Evolutionary conservation across 2,329 filamentous ascomycete species (phyloP).

Genomic region (Arthroderma sp.): DNA sequence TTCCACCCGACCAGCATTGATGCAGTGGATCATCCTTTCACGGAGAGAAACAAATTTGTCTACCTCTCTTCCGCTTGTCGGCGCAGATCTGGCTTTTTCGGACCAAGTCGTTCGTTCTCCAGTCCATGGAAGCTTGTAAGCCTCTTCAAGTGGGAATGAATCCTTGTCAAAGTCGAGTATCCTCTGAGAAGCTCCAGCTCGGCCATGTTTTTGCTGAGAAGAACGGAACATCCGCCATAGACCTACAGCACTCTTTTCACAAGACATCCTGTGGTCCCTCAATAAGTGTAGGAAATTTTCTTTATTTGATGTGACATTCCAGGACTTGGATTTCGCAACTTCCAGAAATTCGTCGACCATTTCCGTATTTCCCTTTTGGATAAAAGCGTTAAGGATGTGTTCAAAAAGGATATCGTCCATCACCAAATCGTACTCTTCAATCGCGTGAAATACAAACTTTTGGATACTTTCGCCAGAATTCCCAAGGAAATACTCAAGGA

Average conservation of each 20-base stretch:
- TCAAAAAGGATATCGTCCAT: conserved; percentile 30
- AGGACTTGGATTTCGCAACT: conserved; percentile 22
- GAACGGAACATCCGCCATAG: conserved; percentile 33
- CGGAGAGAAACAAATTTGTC: conserved; percentile 26
- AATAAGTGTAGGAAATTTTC: conserved; percentile 24
- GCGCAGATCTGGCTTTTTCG: conserved; percentile 21
- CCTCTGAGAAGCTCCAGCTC: conserved; percentile 24
- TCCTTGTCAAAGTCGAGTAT: conserved; percentile 27
- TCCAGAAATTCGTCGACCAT: conserved; percentile 24
- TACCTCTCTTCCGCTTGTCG: conserved; percentile 20
- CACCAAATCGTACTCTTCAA: conserved; percentile 27
- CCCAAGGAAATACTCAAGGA: conserved; percentile 31
- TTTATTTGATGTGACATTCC: conserved; percentile 25
- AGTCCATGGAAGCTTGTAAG: conserved; percentile 20
- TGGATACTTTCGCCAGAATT: conserved; percentile 25
- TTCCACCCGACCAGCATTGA: conserved; percentile 26
- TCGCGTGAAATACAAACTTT: conserved; percentile 27
- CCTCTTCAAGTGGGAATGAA: conserved; percentile 20
- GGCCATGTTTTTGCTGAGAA: conserved; percentile 24
- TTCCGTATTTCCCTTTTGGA: conserved; percentile 27
- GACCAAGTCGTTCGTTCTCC: conserved; percentile 20
- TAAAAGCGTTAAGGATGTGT: conserved; percentile 30
- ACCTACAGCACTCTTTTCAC: conserved; percentile 26
- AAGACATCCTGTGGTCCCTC: conserved; percentile 24
- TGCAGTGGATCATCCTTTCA: conserved; percentile 28